These are phyloP conservation scores for Ceraceosorus bombacis DNA, from an alignment of 1,284 basidiomycete species.

Conservation along the genomic window DNA sequence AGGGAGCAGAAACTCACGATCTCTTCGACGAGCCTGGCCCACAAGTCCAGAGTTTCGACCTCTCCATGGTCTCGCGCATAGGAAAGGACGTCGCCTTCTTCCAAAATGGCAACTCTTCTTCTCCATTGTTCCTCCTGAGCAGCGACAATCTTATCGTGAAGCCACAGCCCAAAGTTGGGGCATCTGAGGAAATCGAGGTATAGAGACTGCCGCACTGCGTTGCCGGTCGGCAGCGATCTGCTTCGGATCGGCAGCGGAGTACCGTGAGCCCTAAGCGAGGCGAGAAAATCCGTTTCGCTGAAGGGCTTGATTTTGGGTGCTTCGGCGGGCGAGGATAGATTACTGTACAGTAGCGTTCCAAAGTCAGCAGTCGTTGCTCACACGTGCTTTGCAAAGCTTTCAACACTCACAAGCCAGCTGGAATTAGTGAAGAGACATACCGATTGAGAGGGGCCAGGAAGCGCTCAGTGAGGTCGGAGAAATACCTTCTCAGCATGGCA, in stretches of 20 bases:
- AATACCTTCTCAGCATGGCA: slow-evolving; percentile 67
- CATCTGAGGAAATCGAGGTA: slow-evolving; percentile 41
- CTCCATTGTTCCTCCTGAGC: slow-evolving; percentile 40
- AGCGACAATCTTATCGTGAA: slow-evolving; percentile 29
- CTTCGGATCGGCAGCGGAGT: slow-evolving; percentile 40
- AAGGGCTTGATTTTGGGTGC: slow-evolving; percentile 58
- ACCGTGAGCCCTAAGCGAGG: slow-evolving; percentile 71
- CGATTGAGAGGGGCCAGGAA: slow-evolving; percentile 85
- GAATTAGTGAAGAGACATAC: slow-evolving; percentile 67
- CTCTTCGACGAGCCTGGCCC: slow-evolving; percentile 31
- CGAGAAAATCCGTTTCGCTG: slow-evolving; percentile 67
- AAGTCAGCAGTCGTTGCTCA: too few relatives aligned
- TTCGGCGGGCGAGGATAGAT: slow-evolving; percentile 28
- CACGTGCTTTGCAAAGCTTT: too few relatives aligned
- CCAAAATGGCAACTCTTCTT: slow-evolving; percentile 28
- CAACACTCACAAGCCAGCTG: slow-evolving; percentile 14
- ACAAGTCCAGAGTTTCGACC: slow-evolving; percentile 40
- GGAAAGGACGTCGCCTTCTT: slow-evolving; percentile 32
- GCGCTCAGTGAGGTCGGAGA: slow-evolving; percentile 76
- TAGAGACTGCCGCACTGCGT: slow-evolving; percentile 27
- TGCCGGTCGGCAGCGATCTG: slow-evolving; percentile 41
- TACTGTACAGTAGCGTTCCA: not conserved
- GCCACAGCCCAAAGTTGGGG: slow-evolving; percentile 44
- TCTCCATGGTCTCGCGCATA: slow-evolving; percentile 29
- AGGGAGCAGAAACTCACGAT: slow-evolving; percentile 15